phyloP scores from a whole-genome alignment of 2,329 filamentous ascomycete genomes.

The Cyphellophora attinorum region DNA sequence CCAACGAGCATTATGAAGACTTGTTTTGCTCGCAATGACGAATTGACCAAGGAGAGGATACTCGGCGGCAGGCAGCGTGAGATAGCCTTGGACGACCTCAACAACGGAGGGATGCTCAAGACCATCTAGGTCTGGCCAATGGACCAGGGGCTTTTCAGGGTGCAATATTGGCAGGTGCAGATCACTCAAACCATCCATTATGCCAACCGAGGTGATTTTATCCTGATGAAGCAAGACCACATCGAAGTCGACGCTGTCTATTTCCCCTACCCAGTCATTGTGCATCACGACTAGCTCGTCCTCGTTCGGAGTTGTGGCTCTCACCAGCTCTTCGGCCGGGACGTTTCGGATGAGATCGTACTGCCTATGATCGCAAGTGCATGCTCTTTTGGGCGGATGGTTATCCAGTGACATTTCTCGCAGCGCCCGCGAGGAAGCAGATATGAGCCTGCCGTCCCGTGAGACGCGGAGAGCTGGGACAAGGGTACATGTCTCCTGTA shows the following conservation, averaged over 20 bases:
- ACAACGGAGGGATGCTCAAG: conserved; percentile 10
- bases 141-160: conserved; percentile 17
- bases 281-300: conserved; percentile 46
- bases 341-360: conserved; percentile 30
- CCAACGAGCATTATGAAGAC: conserved; percentile 44
- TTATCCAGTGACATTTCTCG: too few species aligned
- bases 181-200: conserved; percentile 37
- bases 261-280: conserved; percentile 46
- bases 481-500: conserved; percentile 36
- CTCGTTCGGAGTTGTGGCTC: conserved; percentile 40
- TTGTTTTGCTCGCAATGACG: conserved; percentile 42
- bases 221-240: conserved; percentile 44
- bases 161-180: conserved; percentile 27
- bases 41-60: conserved; percentile 28
- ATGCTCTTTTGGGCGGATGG: too few species aligned
- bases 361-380: too few species aligned
- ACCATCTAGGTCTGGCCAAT: conserved; percentile 11
- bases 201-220: conserved; percentile 44
- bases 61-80: conserved; percentile 9
- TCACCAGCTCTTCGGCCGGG: conserved; percentile 36
- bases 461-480: conserved; percentile 15
- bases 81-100: conserved; percentile 8
- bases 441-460: conserved; percentile 15
- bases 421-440: conserved; percentile 9
- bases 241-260: conserved; percentile 40